Evolutionary conservation across 225 moss, liverwort and hornwort species (phyloP), one percentile per base, ranked within the genome.

Genomic region (Takakia lepidozioides): DNA sequence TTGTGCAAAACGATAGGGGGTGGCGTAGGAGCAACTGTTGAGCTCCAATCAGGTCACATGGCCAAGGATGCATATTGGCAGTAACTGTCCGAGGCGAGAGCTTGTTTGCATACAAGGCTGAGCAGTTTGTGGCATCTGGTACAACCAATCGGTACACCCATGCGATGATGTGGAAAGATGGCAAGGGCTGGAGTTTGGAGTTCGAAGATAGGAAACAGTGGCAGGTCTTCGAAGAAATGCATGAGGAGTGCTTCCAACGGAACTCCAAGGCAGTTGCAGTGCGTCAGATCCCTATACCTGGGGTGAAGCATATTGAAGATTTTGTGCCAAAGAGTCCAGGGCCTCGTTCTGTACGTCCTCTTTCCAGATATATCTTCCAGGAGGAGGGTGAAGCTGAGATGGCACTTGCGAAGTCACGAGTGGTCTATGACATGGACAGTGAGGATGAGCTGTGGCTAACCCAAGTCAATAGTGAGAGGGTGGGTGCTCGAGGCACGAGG

Each of bases 121-220:
- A 87, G 66, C 90, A 98, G 54, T 74, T 85, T 25, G 63, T 83
- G 30, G 80, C 85, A 50, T 61, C 87, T 1, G 91, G 87, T 43
- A 82, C 80, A 51, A 71, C 84, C 36, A 98, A 88, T 54, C 87
- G 84, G 32, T 87, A 75, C 32, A 98, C 67, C 13, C 95, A 98
- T 68, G 80, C 95, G 26, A 55, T 85, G 69, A 85, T 98, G 52
- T 98, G 90, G 87, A 98, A 80, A 62, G 90, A 84, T 21, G 85
- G 82, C 21, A 98, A 91, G 75, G 91, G 86, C 14, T 86, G 90
- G 87, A 90, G 78, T 46, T 58, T 98, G 68, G 95, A 98, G 67
- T 98, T 98, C 36, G 78, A 80, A 35, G 95, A 98, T 54, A 80
- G 85, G 58, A 98, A 85, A 46, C 91, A 98, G 53, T 98, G 95